Conservation (phyloP, 345 rosid species). For the Microcos paniculata region DNA sequence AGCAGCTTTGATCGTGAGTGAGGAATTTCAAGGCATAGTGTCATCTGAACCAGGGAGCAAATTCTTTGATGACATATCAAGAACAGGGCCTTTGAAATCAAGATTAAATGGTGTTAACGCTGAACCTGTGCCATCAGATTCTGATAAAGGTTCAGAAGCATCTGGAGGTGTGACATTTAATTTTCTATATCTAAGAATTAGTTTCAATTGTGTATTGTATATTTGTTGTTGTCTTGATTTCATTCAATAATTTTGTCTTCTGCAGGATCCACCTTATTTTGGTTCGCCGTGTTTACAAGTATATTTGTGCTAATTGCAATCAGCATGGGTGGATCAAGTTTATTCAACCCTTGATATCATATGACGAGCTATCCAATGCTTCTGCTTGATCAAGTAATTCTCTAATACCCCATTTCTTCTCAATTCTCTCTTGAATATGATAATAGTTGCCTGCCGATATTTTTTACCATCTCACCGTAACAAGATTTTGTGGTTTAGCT, state of each 20-base stretch:
- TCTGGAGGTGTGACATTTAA: conserved; percentile 32
- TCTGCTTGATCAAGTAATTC: conserved; percentile 36
- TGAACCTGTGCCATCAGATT: conserved; percentile 34
- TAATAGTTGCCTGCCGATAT: not conserved
- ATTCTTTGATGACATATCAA: conserved; percentile 40
- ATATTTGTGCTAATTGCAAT: conserved; percentile 68
- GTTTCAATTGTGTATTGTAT: conserved; percentile 9
- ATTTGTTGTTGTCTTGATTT: conserved; percentile 16
- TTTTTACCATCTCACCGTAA: not conserved
- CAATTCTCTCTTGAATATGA: not conserved
- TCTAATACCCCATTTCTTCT: conserved; percentile 9
- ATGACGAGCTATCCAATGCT: conserved; percentile 17
- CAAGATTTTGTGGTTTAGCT: not conserved
- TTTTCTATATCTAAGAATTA: not conserved
- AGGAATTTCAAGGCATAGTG: conserved; percentile 97
- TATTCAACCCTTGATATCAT: conserved; percentile 79
- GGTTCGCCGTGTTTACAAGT: conserved; percentile 77
- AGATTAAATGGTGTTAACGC: conserved; percentile 32
- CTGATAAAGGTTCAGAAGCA: conserved; percentile 33
- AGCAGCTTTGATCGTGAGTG: conserved; percentile 88
- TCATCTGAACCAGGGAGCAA: conserved; percentile 80
- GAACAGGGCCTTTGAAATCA: conserved; percentile 31
- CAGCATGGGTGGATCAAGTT: conserved; percentile 64
- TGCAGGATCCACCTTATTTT: conserved; percentile 71
- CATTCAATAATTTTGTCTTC: conserved; percentile 14